phyloP scores from a whole-genome alignment of 768 basidiomycete species.

The Russula griseocarnosa region DNA sequence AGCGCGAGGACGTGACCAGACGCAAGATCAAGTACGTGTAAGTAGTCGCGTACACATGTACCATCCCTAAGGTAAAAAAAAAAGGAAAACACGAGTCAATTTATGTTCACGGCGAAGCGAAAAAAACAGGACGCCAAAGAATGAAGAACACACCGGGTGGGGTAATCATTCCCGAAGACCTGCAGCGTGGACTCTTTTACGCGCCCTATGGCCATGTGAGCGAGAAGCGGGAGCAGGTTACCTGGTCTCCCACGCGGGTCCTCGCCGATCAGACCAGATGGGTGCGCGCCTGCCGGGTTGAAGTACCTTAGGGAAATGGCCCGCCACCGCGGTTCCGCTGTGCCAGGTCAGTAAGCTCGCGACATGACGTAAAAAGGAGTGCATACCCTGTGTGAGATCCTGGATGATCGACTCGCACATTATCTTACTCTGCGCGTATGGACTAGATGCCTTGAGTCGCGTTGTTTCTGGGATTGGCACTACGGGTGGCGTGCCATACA shows the following conservation, averaged over 20 bases:
- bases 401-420: slow-evolving; percentile 88
- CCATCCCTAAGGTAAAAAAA: slow-evolving; percentile 59
- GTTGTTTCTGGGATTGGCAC: slow-evolving; percentile 95
- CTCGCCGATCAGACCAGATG: slow-evolving; percentile 92
- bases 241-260: slow-evolving; percentile 94
- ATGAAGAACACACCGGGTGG: slow-evolving; percentile 63
- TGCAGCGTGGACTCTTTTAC: slow-evolving; percentile 56
- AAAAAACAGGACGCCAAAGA: neutral
- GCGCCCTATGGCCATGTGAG: slow-evolving; percentile 91
- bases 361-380: slow-evolving; percentile 1
- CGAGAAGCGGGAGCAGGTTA: slow-evolving; percentile 88
- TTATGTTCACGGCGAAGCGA: neutral
- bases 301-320: slow-evolving; percentile 92
- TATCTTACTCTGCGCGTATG: slow-evolving; percentile 95
- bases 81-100: neutral
- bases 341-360: neutral
- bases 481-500: slow-evolving; percentile 88
- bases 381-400: slow-evolving; percentile 76
- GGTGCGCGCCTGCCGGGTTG: slow-evolving; percentile 99
- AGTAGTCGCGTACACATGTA: slow-evolving; percentile 95
- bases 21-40: slow-evolving; percentile 93
- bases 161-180: slow-evolving; percentile 97
- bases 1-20: slow-evolving; percentile 88
- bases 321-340: slow-evolving; percentile 74
- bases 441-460: slow-evolving; percentile 80